Conservation (phyloP, 352 stramenopile species). For the Phytophthora litchii region DNA sequence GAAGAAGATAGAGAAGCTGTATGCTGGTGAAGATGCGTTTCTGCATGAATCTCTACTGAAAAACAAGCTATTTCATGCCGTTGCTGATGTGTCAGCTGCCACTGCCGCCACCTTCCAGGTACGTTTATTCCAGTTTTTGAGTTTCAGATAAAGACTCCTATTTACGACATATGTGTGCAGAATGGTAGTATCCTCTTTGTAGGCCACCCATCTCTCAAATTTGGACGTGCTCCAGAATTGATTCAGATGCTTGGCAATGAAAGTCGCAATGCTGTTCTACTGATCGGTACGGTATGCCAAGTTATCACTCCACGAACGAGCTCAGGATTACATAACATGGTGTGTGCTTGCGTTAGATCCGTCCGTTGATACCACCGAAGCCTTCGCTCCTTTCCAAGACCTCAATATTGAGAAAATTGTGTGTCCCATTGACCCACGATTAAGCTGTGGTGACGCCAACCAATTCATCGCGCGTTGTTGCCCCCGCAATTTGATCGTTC, state of each 20-base stretch:
- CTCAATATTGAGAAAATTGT: slow-evolving; percentile 79
- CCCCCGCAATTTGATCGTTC: slow-evolving; percentile 71
- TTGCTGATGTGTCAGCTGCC: slow-evolving; percentile 46
- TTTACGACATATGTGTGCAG: slow-evolving; percentile 24
- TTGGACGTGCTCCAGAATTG: slow-evolving; percentile 57
- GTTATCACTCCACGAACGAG: neutral
- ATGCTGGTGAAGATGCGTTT: slow-evolving; percentile 73
- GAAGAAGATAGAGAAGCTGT: slow-evolving; percentile 84
- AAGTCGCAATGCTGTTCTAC: slow-evolving; percentile 66
- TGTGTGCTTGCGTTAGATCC: slow-evolving; percentile 45
- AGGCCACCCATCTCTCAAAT: slow-evolving; percentile 66
- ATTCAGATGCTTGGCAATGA: slow-evolving; percentile 66
- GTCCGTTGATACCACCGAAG: slow-evolving; percentile 50
- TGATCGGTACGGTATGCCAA: slow-evolving; percentile 54
- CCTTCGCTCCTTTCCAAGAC: slow-evolving; percentile 62
- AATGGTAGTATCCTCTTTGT: slow-evolving; percentile 81
- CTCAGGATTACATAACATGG: neutral
- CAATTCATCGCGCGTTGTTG: slow-evolving; percentile 84
- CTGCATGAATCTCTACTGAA: slow-evolving; percentile 61
- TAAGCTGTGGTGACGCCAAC: slow-evolving; percentile 87
- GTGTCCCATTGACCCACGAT: slow-evolving; percentile 75
- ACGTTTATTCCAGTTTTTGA: neutral
- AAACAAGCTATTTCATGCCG: slow-evolving; percentile 55
- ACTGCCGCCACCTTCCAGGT: slow-evolving; percentile 68
- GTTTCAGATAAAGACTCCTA: neutral